Base-by-base conservation (phyloP, 441 rosid species). In the Croton laevigatus region DNA sequence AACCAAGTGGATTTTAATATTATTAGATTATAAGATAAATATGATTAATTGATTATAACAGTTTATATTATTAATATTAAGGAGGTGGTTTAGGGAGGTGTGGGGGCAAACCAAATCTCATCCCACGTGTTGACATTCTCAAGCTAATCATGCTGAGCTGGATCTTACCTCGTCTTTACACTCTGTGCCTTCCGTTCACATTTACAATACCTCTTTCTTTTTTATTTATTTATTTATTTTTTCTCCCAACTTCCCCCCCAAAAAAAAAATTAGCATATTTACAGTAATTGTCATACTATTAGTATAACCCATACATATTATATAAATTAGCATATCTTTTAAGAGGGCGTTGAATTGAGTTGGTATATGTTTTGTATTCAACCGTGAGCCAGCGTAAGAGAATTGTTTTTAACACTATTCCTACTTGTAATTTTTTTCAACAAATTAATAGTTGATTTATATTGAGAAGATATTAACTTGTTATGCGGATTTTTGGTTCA, bases 141-240 rank as follows among this genome's bases (percentile, higher is more conserved):
- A 8, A 1, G 79, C 74, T 73, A 79, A 79, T 27, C 45, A 10
- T 2, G 79, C 77, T 73, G 81, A 79, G 73, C 22, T 66, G 73
- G 82, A 72, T 36, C 69, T 68, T 68, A 34, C 80, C 72, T 70
- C 61, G 0, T 13, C 70, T 37, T 40, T 67, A 22, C 22, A 51
- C 13, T 11, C 42, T 53, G n/a, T 11, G 65, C 22, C n/a, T n/a
- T n/a, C n/a, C n/a, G 65, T 71, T 73, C 54, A 52, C 63, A 70
- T 22, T 37, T 34, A 19, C 27, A 19, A n/a, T n/a, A n/a, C n/a
- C n/a, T n/a, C n/a, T n/a, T n/a, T n/a, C n/a, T n/a, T n/a, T n/a
- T n/a, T 59, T 4, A 3, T 62, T 52, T 55, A 55, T 19, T 62
- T 69, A 9, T 20, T 32, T 49, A 8, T 65, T 65, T 16, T 11